phyloP scores from a whole-genome alignment of 202 grass and related monocot genomes.

The Zizania palustris region DNA sequence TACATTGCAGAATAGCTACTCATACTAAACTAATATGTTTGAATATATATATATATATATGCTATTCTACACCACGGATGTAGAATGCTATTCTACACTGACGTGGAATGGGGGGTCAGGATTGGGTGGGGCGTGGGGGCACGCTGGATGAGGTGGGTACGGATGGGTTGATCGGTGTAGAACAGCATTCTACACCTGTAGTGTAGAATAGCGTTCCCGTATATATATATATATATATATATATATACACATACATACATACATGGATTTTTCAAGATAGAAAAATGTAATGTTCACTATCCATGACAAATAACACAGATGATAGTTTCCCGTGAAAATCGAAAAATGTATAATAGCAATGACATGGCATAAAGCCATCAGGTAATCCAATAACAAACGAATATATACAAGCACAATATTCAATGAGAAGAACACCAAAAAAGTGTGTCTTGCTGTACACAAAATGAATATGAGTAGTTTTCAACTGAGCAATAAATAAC shows the following conservation, averaged over 20 bases:
- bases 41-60: background rate
- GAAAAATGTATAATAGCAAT: slow-evolving; percentile 14
- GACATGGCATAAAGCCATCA: background rate
- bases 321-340: slow-evolving; percentile 3
- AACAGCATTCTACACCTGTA: too few relatives aligned
- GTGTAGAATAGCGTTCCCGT: too few relatives aligned
- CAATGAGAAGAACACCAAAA: background rate
- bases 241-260: too few relatives aligned
- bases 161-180: too few relatives aligned
- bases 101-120: too few relatives aligned
- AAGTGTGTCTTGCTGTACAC: background rate
- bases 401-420: slow-evolving; percentile 8
- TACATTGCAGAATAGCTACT: slow-evolving; percentile 20
- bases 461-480: background rate
- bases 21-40: slow-evolving; percentile 23
- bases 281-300: background rate
- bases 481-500: slow-evolving; percentile 25
- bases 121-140: too few relatives aligned
- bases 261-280: background rate
- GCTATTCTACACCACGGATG: too few relatives aligned
- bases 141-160: too few relatives aligned
- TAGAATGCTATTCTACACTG: too few relatives aligned
- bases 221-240: background rate
- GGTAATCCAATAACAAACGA: slow-evolving; percentile 11
- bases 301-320: slow-evolving; percentile 1